Percentiles rank a stretch among this genome's conserved stretches.
Evolutionary conservation across 768 basidiomycete species (phyloP).

Genomic region (Amanita inopinata): DNA sequence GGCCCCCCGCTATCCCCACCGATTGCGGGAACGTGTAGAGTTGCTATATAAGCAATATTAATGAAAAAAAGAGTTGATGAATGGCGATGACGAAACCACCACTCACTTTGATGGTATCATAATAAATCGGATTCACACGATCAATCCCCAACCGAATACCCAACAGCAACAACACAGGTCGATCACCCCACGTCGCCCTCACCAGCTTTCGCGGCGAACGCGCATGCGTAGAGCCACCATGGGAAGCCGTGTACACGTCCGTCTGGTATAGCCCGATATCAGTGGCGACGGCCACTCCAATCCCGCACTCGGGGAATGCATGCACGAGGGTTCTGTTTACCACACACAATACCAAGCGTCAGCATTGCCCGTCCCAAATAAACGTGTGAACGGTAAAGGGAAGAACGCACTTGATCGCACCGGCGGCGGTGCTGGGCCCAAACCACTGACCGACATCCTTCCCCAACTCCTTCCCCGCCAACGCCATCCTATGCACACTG

Average conservation of each 20-base stretch:
- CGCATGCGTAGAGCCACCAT: slow-evolving; percentile 20
- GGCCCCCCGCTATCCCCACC: slow-evolving; percentile 92
- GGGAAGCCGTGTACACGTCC: slow-evolving; percentile 78
- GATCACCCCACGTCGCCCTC: slow-evolving; percentile 58
- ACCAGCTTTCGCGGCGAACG: slow-evolving; percentile 21
- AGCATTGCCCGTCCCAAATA: background rate
- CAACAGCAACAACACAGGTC: slow-evolving; percentile 78
- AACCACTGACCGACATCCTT: slow-evolving; percentile 98
- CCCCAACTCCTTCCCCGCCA: slow-evolving; percentile 89
- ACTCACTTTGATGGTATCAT: slow-evolving; percentile 55
- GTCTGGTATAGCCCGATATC: slow-evolving; percentile 79
- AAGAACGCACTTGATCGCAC: slow-evolving; percentile 72
- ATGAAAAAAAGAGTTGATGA: background rate
- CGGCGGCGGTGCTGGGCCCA: slow-evolving; percentile 94
- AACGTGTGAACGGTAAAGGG: background rate
- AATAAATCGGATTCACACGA: slow-evolving; percentile 92
- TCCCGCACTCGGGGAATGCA: slow-evolving; percentile 67
- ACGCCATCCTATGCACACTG: slow-evolving; percentile 92
- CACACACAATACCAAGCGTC: slow-evolving; percentile 5
- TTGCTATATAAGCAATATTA: slow-evolving; percentile 32
- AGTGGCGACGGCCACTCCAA: slow-evolving; percentile 74
- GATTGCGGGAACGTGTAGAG: slow-evolving; percentile 92
- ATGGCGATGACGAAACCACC: background rate
- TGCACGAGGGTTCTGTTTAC: slow-evolving; percentile 60
- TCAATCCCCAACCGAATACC: slow-evolving; percentile 85